Conservation (phyloP, 306 rosid genomes). For the Medicago truncatula region MtrunA17r5.0-ANR NC_053043.1:11674501-11675000, state of each 20-base stretch:
- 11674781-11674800: constrained; percentile 86
- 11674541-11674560: too few relatives aligned
- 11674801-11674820: constrained; percentile 66
- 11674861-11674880: too few relatives aligned
- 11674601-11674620: not conserved
- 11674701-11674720: not conserved
- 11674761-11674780: constrained; percentile 59
- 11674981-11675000: too few relatives aligned
- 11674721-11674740: constrained; percentile 57
- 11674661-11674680: not conserved
- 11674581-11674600: not conserved
- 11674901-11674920: constrained; percentile 57
- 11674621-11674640: not conserved
- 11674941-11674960: constrained; percentile 53
- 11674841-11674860: not conserved
- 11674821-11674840: constrained; percentile 50
- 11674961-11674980: constrained; percentile 42
- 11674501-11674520: too few relatives aligned
- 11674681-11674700: not conserved
- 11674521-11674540: too few relatives aligned
- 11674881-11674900: not conserved
- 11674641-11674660: not conserved
- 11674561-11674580: not conserved
- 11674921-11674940: constrained; percentile 77
- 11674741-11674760: constrained; percentile 48